Evolutionary conservation across 2,329 filamentous ascomycete species (phyloP), one percentile per base, ranked within the genome.

Genomic region (Huntiella abstrusa): DNA sequence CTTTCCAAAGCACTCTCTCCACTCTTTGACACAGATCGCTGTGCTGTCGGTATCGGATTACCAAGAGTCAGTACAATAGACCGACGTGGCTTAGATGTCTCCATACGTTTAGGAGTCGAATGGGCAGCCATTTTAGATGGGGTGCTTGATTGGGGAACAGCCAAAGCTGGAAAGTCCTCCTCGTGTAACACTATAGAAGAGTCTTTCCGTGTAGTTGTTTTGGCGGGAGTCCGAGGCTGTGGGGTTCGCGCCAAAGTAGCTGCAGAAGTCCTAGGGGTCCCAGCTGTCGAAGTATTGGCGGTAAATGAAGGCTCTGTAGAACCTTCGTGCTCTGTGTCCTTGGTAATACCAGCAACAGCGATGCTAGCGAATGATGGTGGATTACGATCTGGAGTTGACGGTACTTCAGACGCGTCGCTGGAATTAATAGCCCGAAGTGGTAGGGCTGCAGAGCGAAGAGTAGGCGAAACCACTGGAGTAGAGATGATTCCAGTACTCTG

Each of bases 121-220:
- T 7, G 8, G 5, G 11, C 10, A 7, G 41, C 13, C 12, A 36
- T 15, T 36, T 15, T n/a, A 6, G 12, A 36, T n/a, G 41, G 48
- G 15, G 45, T 22, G 13, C 16, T 33, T 5, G 33, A 15, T 19
- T 47, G 47, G 11, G 34, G 43, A 12, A 40, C 45, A 33, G 39
- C 48, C 19, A 50, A 38, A 33, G 45, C 44, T 8, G 76, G 76
- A 53, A 78, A 80, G 52, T 80, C 75, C 53, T 78, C 73, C 17
- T 76, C 71, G 49, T 75, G 68, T 39, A 77, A 57, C 28, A 68
- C 50, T 5, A 16, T 40, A 12, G 34, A 16, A 4, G 41, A 13
- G 28, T 17, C 34, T 6, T 36, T 43, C 4, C 22, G 33, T 32
- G 19, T 43, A 8, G 35, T 16, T 35, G 47, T 41, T 40, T 45